Evolutionary conservation across 192 early-diverging fungal species (phyloP).

Genomic region (Coemansia aciculifera): DNA sequence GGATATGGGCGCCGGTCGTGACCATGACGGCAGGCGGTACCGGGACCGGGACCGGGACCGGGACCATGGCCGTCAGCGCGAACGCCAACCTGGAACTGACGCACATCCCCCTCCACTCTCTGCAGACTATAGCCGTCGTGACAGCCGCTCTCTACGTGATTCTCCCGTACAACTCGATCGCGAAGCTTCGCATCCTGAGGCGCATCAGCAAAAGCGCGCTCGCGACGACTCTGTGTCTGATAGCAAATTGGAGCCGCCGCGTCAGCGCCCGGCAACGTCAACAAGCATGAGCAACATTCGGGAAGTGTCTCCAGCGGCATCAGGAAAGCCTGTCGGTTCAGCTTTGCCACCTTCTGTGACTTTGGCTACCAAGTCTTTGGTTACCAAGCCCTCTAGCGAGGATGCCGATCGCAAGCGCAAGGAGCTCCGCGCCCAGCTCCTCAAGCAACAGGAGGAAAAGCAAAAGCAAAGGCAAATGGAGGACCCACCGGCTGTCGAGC

Average conservation of each 20-base stretch:
- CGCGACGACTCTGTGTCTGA: constrained; percentile 18
- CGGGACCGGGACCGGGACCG: constrained; percentile 10
- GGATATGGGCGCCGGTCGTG: not conserved
- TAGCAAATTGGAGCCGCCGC: constrained; percentile 18
- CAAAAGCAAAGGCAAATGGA: constrained; percentile 28
- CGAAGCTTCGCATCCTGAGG: constrained; percentile 11
- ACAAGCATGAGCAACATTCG: constrained; percentile 2
- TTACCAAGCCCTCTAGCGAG: constrained; percentile 24
- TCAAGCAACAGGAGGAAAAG: constrained; percentile 50
- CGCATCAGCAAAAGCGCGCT: constrained; percentile 14
- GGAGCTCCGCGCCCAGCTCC: constrained; percentile 47
- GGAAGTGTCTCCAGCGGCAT: not conserved
- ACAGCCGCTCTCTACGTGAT: constrained; percentile 26
- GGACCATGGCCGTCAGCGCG: constrained; percentile 15
- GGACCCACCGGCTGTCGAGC: not conserved
- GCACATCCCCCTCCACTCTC: not conserved
- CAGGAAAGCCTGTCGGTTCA: not conserved
- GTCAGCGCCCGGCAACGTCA: constrained; percentile 20
- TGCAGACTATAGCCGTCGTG: constrained; percentile 23
- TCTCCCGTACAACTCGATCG: constrained; percentile 26
- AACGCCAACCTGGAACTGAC: constrained; percentile 17
- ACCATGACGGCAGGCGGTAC: constrained; percentile 10
- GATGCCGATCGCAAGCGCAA: constrained; percentile 37
- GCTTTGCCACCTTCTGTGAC: not conserved
- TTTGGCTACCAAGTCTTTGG: constrained; percentile 7